These are phyloP conservation scores for Phyllosticta citrichinensis DNA, from an alignment of 2,329 filamentous ascomycete species.

Conservation along the genomic window DNA sequence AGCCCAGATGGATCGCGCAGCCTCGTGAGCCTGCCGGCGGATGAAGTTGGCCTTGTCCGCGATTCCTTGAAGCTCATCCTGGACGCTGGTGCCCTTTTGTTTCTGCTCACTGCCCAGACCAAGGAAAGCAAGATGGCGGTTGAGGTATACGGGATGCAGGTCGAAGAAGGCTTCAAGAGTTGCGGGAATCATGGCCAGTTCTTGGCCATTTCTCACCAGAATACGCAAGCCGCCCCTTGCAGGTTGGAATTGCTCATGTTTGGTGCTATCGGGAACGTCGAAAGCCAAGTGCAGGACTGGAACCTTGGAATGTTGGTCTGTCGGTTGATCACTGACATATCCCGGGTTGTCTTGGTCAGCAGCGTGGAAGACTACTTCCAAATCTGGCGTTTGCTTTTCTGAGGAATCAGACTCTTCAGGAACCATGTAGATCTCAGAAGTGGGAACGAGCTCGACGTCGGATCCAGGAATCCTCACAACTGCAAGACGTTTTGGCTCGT, in stretches of 20 bases:
- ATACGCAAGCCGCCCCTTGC: not conserved
- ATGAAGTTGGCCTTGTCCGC: not conserved
- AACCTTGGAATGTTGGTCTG: not conserved
- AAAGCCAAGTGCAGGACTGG: not conserved
- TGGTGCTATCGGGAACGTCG: not conserved
- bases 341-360: not conserved
- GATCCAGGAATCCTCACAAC: not conserved
- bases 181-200: conserved; percentile 17
- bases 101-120: conserved; percentile 3
- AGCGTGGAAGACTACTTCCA: not conserved
- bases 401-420: not conserved
- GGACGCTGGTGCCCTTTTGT: not conserved
- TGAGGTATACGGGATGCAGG: conserved; percentile 26
- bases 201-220: not conserved
- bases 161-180: conserved; percentile 23
- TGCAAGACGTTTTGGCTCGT: not conserved
- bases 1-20: not conserved
- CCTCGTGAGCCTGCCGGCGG: not conserved
- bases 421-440: not conserved
- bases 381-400: not conserved
- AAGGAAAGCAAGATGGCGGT: conserved; percentile 27
- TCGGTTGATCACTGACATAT: not conserved
- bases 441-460: not conserved
- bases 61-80: not conserved
- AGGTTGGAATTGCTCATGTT: not conserved